These are phyloP conservation scores for Curvularia lunata DNA, from an alignment of 2,329 filamentous ascomycete species.

Conservation along the genomic window DNA sequence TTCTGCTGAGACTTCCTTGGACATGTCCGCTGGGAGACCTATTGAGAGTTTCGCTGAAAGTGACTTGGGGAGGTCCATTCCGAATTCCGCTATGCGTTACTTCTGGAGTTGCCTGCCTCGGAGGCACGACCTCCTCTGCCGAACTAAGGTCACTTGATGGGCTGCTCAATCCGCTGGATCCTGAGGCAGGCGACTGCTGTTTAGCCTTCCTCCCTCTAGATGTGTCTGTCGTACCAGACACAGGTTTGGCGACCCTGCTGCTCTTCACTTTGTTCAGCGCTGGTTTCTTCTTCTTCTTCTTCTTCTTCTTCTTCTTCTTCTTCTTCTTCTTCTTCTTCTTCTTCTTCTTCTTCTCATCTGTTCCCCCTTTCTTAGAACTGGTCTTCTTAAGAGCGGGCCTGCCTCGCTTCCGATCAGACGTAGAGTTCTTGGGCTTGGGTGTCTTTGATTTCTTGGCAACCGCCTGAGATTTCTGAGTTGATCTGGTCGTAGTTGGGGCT, in stretches of 20 bases:
- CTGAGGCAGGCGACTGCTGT: neutral
- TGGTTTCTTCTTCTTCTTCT: neutral
- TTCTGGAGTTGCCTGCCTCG: neutral
- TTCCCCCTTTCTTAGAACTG: neutral
- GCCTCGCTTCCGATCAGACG: neutral
- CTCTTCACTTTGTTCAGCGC: neutral
- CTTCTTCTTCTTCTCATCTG: neutral
- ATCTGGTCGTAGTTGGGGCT: neutral
- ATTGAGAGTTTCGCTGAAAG: no score
- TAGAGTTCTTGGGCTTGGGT: neutral
- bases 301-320: neutral
- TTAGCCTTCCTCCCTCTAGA: neutral
- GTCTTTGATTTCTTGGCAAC: neutral
- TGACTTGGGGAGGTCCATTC: neutral
- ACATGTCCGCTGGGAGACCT: no score
- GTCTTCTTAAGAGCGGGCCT: neutral
- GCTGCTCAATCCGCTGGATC: neutral
- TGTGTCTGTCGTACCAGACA: neutral
- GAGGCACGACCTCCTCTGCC: neutral
- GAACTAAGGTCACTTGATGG: neutral
- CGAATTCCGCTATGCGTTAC: neutral
- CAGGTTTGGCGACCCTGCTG: neutral
- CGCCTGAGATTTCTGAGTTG: neutral
- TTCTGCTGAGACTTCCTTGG: no score
- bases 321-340: neutral